phyloP scores from a whole-genome alignment of 495 filamentous ascomycete genomes.

The Aspergillus cristatus region DNA sequence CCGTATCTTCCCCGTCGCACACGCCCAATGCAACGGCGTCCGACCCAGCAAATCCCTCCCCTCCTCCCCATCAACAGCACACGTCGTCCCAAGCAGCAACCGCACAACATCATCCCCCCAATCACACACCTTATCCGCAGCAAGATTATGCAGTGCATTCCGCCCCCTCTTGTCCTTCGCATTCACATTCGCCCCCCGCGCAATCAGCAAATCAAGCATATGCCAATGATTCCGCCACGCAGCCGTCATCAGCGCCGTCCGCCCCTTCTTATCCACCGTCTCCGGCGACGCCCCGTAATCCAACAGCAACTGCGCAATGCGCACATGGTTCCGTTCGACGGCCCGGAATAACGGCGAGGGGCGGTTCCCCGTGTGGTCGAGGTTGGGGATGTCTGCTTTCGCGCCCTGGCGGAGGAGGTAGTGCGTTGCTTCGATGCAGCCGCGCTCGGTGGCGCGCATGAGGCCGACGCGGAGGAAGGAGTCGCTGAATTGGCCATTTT shows the following conservation, averaged over 20 bases:
- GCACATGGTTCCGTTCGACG: slow-evolving; percentile 41
- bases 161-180: slow-evolving; percentile 26
- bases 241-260: slow-evolving; percentile 51
- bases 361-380: slow-evolving; percentile 16
- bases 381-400: slow-evolving; percentile 24
- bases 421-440: slow-evolving; percentile 29
- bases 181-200: slow-evolving; percentile 41
- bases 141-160: slow-evolving; percentile 47
- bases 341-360: slow-evolving; percentile 40
- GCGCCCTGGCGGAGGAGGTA: slow-evolving; percentile 39
- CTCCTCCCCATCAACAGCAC: slow-evolving; percentile 30
- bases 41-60: slow-evolving; percentile 40
- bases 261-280: slow-evolving; percentile 35
- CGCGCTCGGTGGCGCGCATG: slow-evolving; percentile 42
- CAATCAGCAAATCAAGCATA: slow-evolving; percentile 39
- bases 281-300: slow-evolving; percentile 34
- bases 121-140: slow-evolving; percentile 43
- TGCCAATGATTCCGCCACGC: slow-evolving; percentile 47
- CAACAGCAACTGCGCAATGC: slow-evolving; percentile 36
- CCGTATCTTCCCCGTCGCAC: slow-evolving; percentile 48
- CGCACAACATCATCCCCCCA: slow-evolving; percentile 44
- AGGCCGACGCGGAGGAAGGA: slow-evolving; percentile 43
- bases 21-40: slow-evolving; percentile 56
- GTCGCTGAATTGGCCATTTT: slow-evolving; percentile 36
- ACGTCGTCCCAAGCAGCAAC: slow-evolving; percentile 32